Conservation (phyloP, 2,329 filamentous ascomycete species). For the Alternaria metachromatica region DNA sequence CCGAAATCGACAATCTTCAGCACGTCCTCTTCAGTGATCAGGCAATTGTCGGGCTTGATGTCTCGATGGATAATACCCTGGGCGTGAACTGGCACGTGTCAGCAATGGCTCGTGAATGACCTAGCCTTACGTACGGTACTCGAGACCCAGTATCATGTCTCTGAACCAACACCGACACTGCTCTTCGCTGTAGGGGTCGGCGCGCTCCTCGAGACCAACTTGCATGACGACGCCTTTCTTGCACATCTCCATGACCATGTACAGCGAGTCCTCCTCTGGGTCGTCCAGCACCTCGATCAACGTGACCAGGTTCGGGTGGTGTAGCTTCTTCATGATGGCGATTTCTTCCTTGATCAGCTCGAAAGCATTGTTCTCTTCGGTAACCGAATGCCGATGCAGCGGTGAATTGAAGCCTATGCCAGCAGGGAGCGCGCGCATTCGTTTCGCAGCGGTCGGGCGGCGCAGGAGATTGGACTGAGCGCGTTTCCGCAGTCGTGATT, state of each 20-base stretch:
- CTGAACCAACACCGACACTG: conserved; percentile 90
- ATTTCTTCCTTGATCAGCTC: conserved; percentile 94
- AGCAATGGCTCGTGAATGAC: conserved; percentile 14
- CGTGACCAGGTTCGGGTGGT: conserved; percentile 92
- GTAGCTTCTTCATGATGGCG: conserved; percentile 98
- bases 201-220: conserved; percentile 82
- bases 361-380: conserved; percentile 72
- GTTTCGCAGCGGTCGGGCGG: conserved; percentile 61
- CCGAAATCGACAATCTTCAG: conserved; percentile 98
- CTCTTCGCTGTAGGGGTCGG: conserved; percentile 82
- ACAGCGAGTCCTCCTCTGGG: conserved; percentile 91
- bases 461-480: conserved; percentile 88
- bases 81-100: conserved; percentile 71
- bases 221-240: conserved; percentile 98
- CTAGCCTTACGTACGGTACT: conserved; percentile 71
- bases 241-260: conserved; percentile 99
- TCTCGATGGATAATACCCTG: conserved; percentile 96
- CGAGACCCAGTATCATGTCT: conserved; percentile 91
- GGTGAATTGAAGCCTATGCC: conserved; percentile 68
- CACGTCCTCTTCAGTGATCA: conserved; percentile 89
- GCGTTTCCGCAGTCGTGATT: conserved; percentile 84
- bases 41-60: conserved; percentile 96
- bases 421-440: conserved; percentile 60
- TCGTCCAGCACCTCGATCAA: conserved; percentile 95
- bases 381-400: conserved; percentile 65